Evolutionary conservation across 805 yeast genomes (phyloP).

Genomic region (Saturnispora ahearnii): DNA sequence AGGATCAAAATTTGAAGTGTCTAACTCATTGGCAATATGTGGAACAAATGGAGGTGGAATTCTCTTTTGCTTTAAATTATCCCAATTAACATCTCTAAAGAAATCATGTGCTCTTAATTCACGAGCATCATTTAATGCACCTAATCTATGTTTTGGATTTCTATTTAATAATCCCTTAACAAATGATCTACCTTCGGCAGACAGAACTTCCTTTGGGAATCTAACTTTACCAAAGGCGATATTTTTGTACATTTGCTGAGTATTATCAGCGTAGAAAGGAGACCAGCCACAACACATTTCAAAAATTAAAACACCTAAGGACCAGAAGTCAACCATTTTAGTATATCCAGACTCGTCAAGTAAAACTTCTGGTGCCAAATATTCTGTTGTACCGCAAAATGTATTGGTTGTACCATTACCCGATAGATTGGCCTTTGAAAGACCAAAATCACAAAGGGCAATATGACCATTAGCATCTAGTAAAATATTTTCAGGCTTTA

Average conservation of each 20-base stretch:
- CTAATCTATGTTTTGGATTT: slow-evolving; percentile 91
- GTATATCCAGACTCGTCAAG: slow-evolving; percentile 95
- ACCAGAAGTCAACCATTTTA: slow-evolving; percentile 99
- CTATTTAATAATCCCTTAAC: slow-evolving; percentile 92
- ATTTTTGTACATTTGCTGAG: slow-evolving; percentile 98
- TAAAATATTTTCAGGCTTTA: slow-evolving; percentile 93
- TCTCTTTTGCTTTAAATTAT: slow-evolving; percentile 60
- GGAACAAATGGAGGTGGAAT: slow-evolving; percentile 97
- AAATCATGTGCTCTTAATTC: slow-evolving; percentile 90
- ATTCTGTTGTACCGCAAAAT: slow-evolving; percentile 97
- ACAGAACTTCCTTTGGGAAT: slow-evolving; percentile 91
- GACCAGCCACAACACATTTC: slow-evolving; percentile 99
- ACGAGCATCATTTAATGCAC: slow-evolving; percentile 84
- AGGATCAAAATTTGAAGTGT: slow-evolving; percentile 95
- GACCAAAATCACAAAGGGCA: slow-evolving; percentile 94
- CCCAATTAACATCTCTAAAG: slow-evolving; percentile 90
- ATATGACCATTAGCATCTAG: slow-evolving; percentile 96
- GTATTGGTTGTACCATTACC: slow-evolving; percentile 90
- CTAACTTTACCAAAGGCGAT: slow-evolving; percentile 97
- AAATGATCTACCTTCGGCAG: slow-evolving; percentile 88
- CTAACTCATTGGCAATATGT: slow-evolving; percentile 81
- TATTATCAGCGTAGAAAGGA: slow-evolving; percentile 95
- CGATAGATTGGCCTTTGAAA: slow-evolving; percentile 84
- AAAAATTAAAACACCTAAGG: slow-evolving; percentile 89
- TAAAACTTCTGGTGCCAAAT: slow-evolving; percentile 92